Conservation (phyloP, 768 basidiomycete genomes). For the Boletus edulis region DNA sequence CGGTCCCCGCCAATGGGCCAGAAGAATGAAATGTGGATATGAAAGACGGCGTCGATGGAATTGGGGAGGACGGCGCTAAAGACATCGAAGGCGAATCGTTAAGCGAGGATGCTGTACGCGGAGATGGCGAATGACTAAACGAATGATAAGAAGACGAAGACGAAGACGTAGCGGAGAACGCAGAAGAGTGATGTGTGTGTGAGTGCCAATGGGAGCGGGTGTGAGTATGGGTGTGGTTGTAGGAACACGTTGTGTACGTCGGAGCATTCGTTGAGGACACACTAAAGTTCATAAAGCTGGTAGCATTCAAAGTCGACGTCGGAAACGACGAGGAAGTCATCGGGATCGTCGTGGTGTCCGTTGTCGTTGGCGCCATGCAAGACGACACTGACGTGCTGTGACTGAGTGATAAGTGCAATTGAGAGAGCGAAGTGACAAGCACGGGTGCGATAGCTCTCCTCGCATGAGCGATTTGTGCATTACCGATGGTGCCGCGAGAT, state of each 20-base stretch:
- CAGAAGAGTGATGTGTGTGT: neutral
- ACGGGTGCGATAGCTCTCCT: constrained; percentile 26
- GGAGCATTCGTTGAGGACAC: neutral
- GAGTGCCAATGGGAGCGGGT: neutral
- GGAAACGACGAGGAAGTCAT: constrained; percentile 6
- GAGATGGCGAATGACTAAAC: neutral
- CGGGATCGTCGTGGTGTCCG: neutral
- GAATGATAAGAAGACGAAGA: neutral
- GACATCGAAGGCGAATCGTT: neutral
- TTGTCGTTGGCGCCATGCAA: constrained; percentile 1
- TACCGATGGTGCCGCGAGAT: constrained; percentile 48
- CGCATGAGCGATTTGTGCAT: constrained; percentile 34
- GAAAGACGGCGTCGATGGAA: neutral
- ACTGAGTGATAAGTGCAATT: neutral
- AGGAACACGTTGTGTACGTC: neutral
- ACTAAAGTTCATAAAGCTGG: neutral
- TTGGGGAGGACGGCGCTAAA: neutral
- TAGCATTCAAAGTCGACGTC: neutral
- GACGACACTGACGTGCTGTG: neutral
- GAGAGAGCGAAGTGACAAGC: neutral
- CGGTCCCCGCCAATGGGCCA: neutral
- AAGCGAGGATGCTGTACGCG: neutral
- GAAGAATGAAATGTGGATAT: neutral
- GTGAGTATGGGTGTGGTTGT: neutral
- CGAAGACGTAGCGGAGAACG: neutral